These are phyloP conservation scores for Plectosphaerella sp. DNA, from an alignment of 2,329 filamentous ascomycete genomes.

Conservation along the genomic window DNA sequence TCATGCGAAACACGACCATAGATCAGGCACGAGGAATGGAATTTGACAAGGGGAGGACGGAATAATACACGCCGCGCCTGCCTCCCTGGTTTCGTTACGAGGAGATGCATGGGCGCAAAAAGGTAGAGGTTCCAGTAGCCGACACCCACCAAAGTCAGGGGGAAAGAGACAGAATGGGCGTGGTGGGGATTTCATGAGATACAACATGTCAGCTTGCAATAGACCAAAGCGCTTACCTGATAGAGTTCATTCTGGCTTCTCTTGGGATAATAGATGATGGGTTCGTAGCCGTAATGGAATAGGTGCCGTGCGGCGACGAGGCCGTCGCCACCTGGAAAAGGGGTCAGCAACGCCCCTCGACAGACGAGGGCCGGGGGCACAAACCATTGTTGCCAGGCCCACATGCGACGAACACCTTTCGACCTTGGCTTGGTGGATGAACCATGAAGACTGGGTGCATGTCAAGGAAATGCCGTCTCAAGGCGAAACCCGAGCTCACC, in stretches of 20 bases:
- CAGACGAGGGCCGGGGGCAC: slow-evolving; percentile 7
- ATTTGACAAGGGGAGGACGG: neutral
- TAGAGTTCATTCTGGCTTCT: slow-evolving; percentile 87
- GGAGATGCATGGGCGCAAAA: neutral
- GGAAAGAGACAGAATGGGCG: neutral
- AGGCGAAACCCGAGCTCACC: slow-evolving; percentile 41
- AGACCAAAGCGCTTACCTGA: slow-evolving; percentile 48
- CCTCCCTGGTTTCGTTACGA: neutral
- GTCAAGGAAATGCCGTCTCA: neutral
- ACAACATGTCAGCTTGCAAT: neutral
- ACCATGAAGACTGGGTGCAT: slow-evolving; percentile 70
- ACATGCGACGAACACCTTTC: slow-evolving; percentile 79
- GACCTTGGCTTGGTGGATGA: slow-evolving; percentile 69
- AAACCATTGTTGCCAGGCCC: slow-evolving; percentile 73
- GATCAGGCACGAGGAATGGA: neutral
- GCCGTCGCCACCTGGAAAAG: slow-evolving; percentile 75
- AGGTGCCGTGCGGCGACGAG: slow-evolving; percentile 92
- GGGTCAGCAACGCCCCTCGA: neutral
- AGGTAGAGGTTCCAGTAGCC: neutral
- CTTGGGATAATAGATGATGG: slow-evolving; percentile 90
- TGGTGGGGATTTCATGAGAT: neutral
- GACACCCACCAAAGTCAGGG: neutral
- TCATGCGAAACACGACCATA: neutral
- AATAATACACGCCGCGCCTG: slow-evolving; percentile 1
- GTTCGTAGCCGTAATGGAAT: slow-evolving; percentile 84